Percentiles rank a stretch among this genome's conserved stretches.
phyloP scores from a whole-genome alignment of 176 grass and related monocot species.

The Bromus sterilis region DNA sequence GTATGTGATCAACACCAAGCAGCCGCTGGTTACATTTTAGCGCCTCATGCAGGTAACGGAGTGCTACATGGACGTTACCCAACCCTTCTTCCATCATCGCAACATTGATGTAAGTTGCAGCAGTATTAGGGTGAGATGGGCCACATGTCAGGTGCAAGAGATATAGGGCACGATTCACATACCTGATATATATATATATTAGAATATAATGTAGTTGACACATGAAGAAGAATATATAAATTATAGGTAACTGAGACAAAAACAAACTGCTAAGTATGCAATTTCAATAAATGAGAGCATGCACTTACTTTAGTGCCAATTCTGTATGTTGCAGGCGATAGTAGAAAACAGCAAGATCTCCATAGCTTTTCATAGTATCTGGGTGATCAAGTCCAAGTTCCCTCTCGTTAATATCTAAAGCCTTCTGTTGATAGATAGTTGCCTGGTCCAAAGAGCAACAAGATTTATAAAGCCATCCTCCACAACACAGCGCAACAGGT shows the following conservation, averaged over 20 bases:
- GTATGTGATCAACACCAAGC: slow-evolving; percentile 97
- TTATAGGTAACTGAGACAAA: not conserved
- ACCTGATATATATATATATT: slow-evolving; percentile 41
- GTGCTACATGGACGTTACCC: slow-evolving; percentile 95
- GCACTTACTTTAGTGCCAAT: slow-evolving; percentile 86
- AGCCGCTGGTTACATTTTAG: slow-evolving; percentile 94
- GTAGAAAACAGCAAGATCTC: slow-evolving; percentile 99
- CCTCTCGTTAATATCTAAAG: slow-evolving; percentile 97
- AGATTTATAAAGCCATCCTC: slow-evolving; percentile 17
- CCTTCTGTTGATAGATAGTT: slow-evolving; percentile 98
- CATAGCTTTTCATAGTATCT: slow-evolving; percentile 99
- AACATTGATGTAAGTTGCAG: slow-evolving; percentile 98
- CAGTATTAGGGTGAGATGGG: slow-evolving; percentile 94
- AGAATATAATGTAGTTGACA: slow-evolving; percentile 4
- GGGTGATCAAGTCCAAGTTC: slow-evolving; percentile 99
- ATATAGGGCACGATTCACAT: slow-evolving; percentile 97
- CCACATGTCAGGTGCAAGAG: slow-evolving; percentile 94
- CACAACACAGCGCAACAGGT: not conserved
- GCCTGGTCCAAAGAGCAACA: slow-evolving; percentile 52
- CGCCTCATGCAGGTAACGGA: slow-evolving; percentile 89
- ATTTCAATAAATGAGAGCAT: not conserved
- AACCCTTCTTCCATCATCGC: slow-evolving; percentile 99
- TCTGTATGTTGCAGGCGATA: slow-evolving; percentile 99
- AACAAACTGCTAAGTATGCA: slow-evolving; percentile 21
- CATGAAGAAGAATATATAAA: not conserved